Evolutionary conservation across 208 protist species (phyloP), one percentile per base, ranked within the genome.

Genomic region (Acanthamoeba healyi): DNA sequence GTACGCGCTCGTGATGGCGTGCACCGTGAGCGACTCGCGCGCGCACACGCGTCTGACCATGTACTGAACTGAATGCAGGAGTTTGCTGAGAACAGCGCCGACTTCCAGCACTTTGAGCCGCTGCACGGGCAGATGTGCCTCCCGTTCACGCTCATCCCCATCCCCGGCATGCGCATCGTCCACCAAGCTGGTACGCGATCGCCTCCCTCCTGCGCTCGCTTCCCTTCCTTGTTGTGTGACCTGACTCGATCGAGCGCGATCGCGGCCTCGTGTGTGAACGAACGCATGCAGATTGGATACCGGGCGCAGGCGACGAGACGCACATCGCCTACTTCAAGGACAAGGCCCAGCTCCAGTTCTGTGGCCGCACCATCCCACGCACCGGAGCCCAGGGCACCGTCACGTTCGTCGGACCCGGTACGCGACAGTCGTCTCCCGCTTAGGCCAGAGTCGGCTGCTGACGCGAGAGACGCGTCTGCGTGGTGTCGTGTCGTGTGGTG

Each of bases 301-400:
- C 44, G 12, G 63, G 63, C 26, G 61, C 38, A 32, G 63, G 63
- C 7, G 88, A 67, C 12, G 67, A 49, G n/a, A 24, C 46, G 24
- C 61, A 94, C 74, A 54, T 94, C 17, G 61, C 91, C 0, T 88
- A 94, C 91, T 94, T 94, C 91, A n/a, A 38, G 51, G 58, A 94
- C 72, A 94, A 61, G 49, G 91, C 91, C 22, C 49, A 88, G 38
- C 91, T 94, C 2, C 36, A 61, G 51, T 94, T 82, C 70, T 29
- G 0, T 24, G 91, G 74, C 26, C 94, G 93, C 7, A 42, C 63
- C 70, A 1, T 94, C 29, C 91, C 91, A 2, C 65, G 91, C 1
- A 94, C 72, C 17, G 70, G 65, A 10, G 91, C 91, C 17, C 17
- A 22, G 6, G 91, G 61, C 61, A 67, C 49, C 14, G 46, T 94